Evolutionary conservation across 768 basidiomycete species (phyloP).

Genomic region (Symmetrospora coprosmae): DNA sequence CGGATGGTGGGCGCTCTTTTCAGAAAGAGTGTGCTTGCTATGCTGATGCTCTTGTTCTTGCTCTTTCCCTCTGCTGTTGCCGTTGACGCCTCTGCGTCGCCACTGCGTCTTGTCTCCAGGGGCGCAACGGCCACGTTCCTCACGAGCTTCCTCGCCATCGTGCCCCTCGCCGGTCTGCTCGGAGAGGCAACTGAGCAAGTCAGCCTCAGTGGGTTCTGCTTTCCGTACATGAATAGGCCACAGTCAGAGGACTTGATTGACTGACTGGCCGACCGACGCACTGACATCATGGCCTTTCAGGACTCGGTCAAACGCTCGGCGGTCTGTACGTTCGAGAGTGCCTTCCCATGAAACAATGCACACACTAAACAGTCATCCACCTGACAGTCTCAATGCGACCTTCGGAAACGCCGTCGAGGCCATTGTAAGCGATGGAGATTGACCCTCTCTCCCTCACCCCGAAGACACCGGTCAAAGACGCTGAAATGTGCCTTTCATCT

Average conservation of each 20-base stretch:
- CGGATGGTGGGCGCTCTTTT: constrained; percentile 59
- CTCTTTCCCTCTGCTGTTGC: neutral
- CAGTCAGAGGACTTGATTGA: constrained; percentile 42
- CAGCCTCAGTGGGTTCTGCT: constrained; percentile 37
- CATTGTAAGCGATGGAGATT: neutral
- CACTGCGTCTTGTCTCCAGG: neutral
- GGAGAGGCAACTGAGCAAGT: constrained; percentile 72
- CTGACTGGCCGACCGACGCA: no score
- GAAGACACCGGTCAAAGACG: constrained; percentile 13
- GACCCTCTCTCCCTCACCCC: neutral
- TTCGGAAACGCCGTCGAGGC: constrained; percentile 51
- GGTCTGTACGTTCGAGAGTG: constrained; percentile 42
- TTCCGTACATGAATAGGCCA: neutral
- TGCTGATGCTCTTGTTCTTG: neutral
- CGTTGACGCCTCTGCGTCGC: neutral
- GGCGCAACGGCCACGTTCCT: constrained; percentile 31
- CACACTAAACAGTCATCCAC: constrained; percentile 27
- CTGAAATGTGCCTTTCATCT: neutral
- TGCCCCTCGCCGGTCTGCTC: constrained; percentile 74
- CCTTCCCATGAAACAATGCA: neutral
- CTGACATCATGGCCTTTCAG: neutral
- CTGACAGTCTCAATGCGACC: constrained; percentile 33
- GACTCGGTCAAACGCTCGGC: constrained; percentile 66
- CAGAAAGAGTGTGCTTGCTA: constrained; percentile 34
- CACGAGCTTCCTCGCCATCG: constrained; percentile 54